phyloP scores from a whole-genome alignment of 495 filamentous ascomycete species.

The Penicillium subrubescens region DNA sequence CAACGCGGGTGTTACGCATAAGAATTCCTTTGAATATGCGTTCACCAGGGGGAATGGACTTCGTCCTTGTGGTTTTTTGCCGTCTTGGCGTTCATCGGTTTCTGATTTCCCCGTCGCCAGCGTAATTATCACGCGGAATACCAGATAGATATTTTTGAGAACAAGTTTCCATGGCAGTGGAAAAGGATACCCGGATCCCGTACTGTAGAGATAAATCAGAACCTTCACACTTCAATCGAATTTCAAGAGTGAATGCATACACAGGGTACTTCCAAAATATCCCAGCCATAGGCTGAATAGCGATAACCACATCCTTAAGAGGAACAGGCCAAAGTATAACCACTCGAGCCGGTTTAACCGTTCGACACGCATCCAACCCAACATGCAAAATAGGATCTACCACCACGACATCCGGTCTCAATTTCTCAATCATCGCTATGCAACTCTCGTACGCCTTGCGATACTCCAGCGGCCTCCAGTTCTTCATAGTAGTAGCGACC shows the following conservation, averaged over 20 bases:
- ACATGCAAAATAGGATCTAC: conserved; percentile 54
- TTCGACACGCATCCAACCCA: conserved; percentile 50
- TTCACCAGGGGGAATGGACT: conserved; percentile 35
- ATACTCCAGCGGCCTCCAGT: conserved; percentile 53
- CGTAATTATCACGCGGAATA: conserved; percentile 16
- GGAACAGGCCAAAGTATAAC: conserved; percentile 40
- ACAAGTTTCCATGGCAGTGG: conserved; percentile 46
- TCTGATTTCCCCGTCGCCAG: conserved; percentile 23
- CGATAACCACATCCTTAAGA: conserved; percentile 43
- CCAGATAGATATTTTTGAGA: conserved; percentile 40
- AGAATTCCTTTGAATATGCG: conserved; percentile 37
- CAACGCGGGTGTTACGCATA: conserved; percentile 40
- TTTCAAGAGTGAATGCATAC: conserved; percentile 22
- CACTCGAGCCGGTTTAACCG: conserved; percentile 25
- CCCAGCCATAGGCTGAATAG: conserved; percentile 36
- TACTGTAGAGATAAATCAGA: conserved; percentile 25
- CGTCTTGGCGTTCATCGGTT: conserved; percentile 19
- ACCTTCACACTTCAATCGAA: not conserved
- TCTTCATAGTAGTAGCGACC: conserved; percentile 37
- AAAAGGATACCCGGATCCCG: conserved; percentile 49
- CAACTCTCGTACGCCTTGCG: conserved; percentile 47
- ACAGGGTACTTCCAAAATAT: conserved; percentile 49
- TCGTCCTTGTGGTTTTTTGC: conserved; percentile 30
- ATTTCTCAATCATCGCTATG: conserved; percentile 41
- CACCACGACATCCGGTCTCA: conserved; percentile 47